Conservation (phyloP, 306 rosid species). For the Trifolium repens region DNA sequence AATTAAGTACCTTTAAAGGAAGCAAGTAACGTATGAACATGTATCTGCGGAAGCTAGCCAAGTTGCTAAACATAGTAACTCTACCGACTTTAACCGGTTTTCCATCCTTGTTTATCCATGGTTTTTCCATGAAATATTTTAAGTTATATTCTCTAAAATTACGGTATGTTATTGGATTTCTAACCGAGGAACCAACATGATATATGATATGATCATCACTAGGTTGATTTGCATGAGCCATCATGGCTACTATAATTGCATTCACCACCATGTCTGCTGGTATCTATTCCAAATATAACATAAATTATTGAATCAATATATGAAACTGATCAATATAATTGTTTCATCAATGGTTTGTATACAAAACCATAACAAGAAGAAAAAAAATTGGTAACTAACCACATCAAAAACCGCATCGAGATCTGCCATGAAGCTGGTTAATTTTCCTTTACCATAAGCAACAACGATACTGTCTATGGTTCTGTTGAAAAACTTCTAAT, state of each 20-base stretch:
- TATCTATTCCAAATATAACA: constrained; percentile 46
- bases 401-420: constrained; percentile 50
- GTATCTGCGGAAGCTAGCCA: constrained; percentile 64
- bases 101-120: constrained; percentile 70
- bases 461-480: constrained; percentile 66
- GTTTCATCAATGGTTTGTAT: not conserved
- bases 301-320: not conserved
- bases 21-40: constrained; percentile 62
- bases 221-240: constrained; percentile 54
- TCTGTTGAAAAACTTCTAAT: constrained; percentile 44
- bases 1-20: constrained; percentile 54
- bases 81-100: constrained; percentile 56
- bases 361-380: not conserved
- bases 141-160: constrained; percentile 39
- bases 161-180: constrained; percentile 49
- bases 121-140: constrained; percentile 59
- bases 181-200: constrained; percentile 71
- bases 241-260: constrained; percentile 59
- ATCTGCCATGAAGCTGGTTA: constrained; percentile 55
- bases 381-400: constrained; percentile 48
- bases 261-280: constrained; percentile 87
- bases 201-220: constrained; percentile 47
- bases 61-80: constrained; percentile 44
- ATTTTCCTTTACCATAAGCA: constrained; percentile 76
- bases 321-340: not conserved